Conservation (phyloP, 257 asterid genomes). For the Przewalskia tangutica region DNA sequence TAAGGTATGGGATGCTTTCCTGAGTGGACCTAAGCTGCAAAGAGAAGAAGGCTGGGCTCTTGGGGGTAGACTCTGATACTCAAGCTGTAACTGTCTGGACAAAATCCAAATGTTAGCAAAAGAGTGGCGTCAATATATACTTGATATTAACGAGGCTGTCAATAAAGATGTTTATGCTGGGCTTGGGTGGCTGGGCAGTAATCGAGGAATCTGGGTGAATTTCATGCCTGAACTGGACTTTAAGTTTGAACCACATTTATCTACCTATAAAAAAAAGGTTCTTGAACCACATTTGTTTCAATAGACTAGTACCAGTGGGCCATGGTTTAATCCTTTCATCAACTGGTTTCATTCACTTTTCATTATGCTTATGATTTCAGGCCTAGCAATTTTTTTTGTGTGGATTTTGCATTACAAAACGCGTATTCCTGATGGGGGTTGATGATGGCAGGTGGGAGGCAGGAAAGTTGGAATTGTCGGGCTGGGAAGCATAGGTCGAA, state of each 20-base stretch:
- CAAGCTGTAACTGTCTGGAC: neutral
- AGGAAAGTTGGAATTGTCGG: conserved; percentile 75
- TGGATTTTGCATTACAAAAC: neutral
- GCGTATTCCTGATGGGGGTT: neutral
- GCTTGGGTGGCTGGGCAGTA: neutral
- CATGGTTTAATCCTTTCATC: neutral
- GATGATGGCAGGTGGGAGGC: conserved; percentile 44
- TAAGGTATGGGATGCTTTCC: neutral
- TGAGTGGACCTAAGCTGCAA: neutral
- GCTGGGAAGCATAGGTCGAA: conserved; percentile 70
- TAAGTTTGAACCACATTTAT: neutral
- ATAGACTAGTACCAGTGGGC: neutral
- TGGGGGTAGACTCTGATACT: neutral
- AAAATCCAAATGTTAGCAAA: neutral
- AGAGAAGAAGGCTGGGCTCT: neutral
- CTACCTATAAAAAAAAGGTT: no score
- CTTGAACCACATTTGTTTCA: neutral
- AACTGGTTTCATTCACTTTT: neutral
- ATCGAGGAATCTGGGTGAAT: neutral
- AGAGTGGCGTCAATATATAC: neutral
- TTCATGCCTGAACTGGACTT: neutral
- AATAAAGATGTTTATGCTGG: neutral
- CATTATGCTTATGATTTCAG: neutral
- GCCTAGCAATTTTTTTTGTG: neutral
- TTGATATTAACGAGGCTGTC: neutral